Percentiles rank a stretch among this genome's conserved stretches.
Conservation (phyloP, 31 red algal genomes). For the Porphyra umbilicalis region DNA sequence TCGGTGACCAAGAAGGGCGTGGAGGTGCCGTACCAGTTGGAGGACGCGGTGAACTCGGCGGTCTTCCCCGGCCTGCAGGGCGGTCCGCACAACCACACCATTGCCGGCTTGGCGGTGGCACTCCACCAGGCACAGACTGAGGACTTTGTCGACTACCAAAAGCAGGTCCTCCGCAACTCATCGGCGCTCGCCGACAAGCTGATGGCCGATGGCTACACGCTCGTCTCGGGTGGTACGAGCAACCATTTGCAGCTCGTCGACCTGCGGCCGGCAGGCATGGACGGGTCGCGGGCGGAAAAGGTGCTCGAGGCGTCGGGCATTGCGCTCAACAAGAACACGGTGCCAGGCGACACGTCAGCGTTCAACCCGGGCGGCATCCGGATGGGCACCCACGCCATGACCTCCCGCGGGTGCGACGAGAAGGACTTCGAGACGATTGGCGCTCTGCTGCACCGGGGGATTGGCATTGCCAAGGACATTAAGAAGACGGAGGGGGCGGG, state of each 20-base stretch:
- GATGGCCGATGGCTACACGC: slow-evolving; percentile 38
- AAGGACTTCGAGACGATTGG: slow-evolving; percentile 80
- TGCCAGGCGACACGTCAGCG: slow-evolving; percentile 82
- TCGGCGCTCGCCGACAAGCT: slow-evolving; percentile 63
- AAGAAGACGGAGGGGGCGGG: slow-evolving; percentile 64
- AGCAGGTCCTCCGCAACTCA: slow-evolving; percentile 80
- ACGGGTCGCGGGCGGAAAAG: slow-evolving; percentile 81
- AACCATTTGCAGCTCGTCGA: slow-evolving; percentile 96
- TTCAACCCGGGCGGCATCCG: slow-evolving; percentile 95
- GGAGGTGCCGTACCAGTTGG: slow-evolving; percentile 84
- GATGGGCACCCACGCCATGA: slow-evolving; percentile 97
- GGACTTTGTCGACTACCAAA: slow-evolving; percentile 84
- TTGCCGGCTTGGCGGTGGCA: slow-evolving; percentile 91
- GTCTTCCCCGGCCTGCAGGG: slow-evolving; percentile 99
- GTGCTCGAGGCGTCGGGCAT: slow-evolving; percentile 82
- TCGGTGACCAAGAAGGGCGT: slow-evolving; percentile 73
- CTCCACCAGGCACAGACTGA: slow-evolving; percentile 74
- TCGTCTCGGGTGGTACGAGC: slow-evolving; percentile 91
- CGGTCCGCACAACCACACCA: slow-evolving; percentile 95
- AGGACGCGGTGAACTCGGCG: slow-evolving; percentile 87
- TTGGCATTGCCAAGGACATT: slow-evolving; percentile 64
- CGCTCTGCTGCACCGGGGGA: slow-evolving; percentile 61
- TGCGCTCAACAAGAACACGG: slow-evolving; percentile 96
- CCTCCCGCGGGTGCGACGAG: slow-evolving; percentile 79
- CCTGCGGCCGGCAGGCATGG: slow-evolving; percentile 63